Evolutionary conservation across 176 grass and related monocot genomes (phyloP).

Genomic region (Ananas comosus): DNA sequence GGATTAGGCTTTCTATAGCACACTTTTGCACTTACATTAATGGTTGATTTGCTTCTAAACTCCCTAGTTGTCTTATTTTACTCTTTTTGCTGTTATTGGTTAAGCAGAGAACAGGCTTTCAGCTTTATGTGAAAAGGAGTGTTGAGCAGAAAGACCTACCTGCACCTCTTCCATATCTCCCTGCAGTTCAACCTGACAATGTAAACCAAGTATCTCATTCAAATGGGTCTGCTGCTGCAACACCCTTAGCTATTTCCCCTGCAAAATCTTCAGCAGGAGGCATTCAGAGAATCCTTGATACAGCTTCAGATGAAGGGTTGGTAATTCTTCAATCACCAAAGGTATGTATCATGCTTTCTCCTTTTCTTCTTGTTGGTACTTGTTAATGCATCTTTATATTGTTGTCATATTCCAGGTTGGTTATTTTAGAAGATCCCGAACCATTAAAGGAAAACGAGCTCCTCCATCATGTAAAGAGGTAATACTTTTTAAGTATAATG

Average conservation of each 20-base stretch:
- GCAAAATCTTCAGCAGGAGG: conserved; percentile 6
- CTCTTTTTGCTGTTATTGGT: not conserved
- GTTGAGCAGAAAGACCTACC: conserved; percentile 13
- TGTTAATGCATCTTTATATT: not conserved
- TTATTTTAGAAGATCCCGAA: conserved; percentile 17
- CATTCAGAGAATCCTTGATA: conserved; percentile 23
- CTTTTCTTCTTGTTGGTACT: not conserved
- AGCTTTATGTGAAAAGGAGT: conserved; percentile 16
- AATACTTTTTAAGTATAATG: not conserved
- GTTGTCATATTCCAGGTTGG: conserved; percentile 13
- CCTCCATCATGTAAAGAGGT: conserved; percentile 28
- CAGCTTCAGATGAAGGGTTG: conserved; percentile 24
- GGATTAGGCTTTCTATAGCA: not conserved
- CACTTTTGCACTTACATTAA: not conserved
- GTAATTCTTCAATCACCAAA: conserved; percentile 20
- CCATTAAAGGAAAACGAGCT: conserved; percentile 21
- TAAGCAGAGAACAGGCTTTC: conserved; percentile 12
- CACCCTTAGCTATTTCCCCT: conserved; percentile 9
- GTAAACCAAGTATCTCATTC: conserved; percentile 10
- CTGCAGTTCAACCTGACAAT: not conserved
- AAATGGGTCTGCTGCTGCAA: conserved; percentile 15
- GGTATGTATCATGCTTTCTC: not conserved
- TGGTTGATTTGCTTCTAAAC: not conserved
- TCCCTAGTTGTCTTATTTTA: not conserved
- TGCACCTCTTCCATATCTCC: not conserved